Percentiles rank a stretch among this genome's conserved stretches.
Conservation (phyloP, 306 rosid genomes). For the Mucuna pruriens region DNA sequence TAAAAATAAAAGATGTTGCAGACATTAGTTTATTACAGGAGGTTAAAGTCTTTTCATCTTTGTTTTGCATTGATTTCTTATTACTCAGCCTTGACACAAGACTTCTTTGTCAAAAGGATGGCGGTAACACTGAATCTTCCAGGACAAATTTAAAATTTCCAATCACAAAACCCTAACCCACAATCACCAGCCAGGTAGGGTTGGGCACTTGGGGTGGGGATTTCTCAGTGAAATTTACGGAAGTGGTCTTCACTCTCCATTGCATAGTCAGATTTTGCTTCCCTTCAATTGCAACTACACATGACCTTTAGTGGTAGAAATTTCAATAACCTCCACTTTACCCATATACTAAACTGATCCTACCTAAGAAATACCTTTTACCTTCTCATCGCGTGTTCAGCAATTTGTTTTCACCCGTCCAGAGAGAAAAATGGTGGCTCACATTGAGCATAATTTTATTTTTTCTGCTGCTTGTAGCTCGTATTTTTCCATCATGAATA, state of each 20-base stretch:
- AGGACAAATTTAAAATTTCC: neutral
- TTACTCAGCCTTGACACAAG: neutral
- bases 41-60: neutral
- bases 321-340: neutral
- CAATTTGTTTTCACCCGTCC: neutral
- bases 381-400: neutral
- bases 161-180: conserved; percentile 5
- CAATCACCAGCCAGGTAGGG: neutral
- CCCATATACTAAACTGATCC: neutral
- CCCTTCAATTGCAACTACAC: neutral
- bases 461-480: neutral
- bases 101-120: conserved; percentile 1
- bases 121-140: neutral
- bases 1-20: conserved; percentile 14
- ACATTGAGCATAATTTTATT: conserved; percentile 2
- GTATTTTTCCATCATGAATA: neutral
- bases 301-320: neutral
- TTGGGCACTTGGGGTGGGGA: neutral
- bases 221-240: neutral
- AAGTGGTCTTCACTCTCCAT: neutral
- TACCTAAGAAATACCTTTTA: neutral
- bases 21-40: neutral
- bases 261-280: neutral
- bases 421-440: neutral
- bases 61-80: neutral